Evolutionary conservation across 257 asterid species (phyloP).

Genomic region (Solanum piurae): DNA sequence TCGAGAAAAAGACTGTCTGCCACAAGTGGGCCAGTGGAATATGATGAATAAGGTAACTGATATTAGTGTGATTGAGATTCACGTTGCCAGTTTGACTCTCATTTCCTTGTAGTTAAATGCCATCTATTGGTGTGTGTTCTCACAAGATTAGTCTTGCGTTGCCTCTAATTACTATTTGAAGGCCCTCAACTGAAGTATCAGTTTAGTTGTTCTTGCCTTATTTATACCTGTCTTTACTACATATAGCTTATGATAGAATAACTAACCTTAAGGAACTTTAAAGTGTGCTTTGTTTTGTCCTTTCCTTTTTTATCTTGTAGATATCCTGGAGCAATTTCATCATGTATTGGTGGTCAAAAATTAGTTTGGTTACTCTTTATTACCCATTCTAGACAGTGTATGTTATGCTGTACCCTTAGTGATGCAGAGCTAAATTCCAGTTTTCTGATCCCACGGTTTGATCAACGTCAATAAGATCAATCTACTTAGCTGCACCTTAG

Average conservation of each 20-base stretch:
- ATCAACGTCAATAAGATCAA: not conserved
- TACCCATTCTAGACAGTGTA: not conserved
- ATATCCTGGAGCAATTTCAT: not conserved
- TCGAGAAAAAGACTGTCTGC: constrained; percentile 88
- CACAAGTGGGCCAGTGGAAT: constrained; percentile 97
- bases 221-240: not conserved
- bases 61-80: not conserved
- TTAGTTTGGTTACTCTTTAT: not conserved
- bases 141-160: not conserved
- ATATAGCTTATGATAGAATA: not conserved
- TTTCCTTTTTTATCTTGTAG: not conserved
- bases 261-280: not conserved
- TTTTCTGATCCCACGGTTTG: not conserved
- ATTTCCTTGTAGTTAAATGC: not conserved
- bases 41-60: constrained; percentile 87
- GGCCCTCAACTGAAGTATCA: not conserved
- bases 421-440: not conserved
- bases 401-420: not conserved
- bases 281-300: not conserved
- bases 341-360: not conserved
- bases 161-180: not conserved
- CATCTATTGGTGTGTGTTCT: not conserved
- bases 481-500: not conserved
- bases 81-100: not conserved
- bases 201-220: not conserved